Evolutionary conservation across 305 asterid species (phyloP).

Genomic region (Fraxinus velutina): DNA sequence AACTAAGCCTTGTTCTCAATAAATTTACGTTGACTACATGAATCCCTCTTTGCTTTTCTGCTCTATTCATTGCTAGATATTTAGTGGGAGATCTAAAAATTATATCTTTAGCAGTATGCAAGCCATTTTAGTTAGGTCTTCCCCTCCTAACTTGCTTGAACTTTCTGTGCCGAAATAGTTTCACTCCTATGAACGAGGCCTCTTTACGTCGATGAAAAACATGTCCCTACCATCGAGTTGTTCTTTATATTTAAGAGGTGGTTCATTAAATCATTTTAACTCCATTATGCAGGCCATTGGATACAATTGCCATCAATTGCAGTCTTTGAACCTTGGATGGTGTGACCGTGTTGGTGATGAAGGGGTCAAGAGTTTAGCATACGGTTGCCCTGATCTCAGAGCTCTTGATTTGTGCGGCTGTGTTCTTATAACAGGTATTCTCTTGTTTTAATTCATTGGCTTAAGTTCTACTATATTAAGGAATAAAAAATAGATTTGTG

Average conservation of each 20-base stretch:
- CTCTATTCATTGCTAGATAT: not conserved
- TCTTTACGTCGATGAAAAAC: not conserved
- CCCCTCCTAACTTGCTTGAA: not conserved
- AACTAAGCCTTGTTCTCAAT: not conserved
- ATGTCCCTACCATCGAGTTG: not conserved
- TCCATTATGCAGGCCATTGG: conserved; percentile 63
- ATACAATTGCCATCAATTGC: conserved; percentile 70
- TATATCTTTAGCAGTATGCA: not conserved
- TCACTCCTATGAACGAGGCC: not conserved
- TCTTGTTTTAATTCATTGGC: not conserved
- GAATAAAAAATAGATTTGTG: not conserved
- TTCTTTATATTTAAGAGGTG: not conserved
- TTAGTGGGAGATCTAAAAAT: not conserved
- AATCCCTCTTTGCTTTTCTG: not conserved
- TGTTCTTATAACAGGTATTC: conserved; percentile 77
- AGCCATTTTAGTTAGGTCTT: not conserved
- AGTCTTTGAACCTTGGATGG: conserved; percentile 83
- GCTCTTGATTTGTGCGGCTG: conserved; percentile 93
- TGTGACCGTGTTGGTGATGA: conserved; percentile 83
- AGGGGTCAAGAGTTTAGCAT: conserved; percentile 90
- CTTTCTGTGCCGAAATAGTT: not conserved
- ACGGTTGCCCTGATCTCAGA: conserved; percentile 83
- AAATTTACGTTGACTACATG: not conserved
- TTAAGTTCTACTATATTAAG: not conserved
- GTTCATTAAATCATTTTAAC: not conserved